These are phyloP conservation scores for Escallonia rubra DNA, from an alignment of 129 eudicot species.

Conservation along the genomic window DNA sequence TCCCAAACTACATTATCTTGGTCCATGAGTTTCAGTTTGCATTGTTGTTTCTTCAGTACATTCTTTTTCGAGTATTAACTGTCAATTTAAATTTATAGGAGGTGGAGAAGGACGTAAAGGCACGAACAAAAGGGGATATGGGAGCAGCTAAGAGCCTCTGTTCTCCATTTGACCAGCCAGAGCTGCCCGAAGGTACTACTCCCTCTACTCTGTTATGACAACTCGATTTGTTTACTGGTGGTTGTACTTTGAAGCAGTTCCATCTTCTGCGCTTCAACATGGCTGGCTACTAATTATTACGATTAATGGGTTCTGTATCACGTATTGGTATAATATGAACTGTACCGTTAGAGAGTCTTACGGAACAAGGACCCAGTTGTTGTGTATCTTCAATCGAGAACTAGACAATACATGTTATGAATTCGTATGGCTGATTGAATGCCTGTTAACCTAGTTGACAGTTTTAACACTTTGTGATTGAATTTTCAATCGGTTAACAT, in stretches of 20 bases:
- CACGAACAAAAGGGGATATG: slow-evolving; percentile 74
- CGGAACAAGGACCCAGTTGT: neutral
- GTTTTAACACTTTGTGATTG: no score
- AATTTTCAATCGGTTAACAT: neutral
- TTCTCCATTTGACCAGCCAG: slow-evolving; percentile 79
- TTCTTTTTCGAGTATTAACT: neutral
- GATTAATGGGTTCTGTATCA: no score
- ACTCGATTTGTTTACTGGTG: neutral
- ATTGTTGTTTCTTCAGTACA: neutral
- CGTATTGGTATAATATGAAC: no score
- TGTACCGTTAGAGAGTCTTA: neutral
- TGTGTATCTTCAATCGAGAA: neutral
- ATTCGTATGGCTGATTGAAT: neutral
- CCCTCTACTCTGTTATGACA: neutral
- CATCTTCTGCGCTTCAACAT: neutral
- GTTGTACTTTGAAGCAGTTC: neutral
- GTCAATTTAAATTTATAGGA: slow-evolving; percentile 23
- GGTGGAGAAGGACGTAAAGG: slow-evolving; percentile 72
- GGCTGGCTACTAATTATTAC: neutral
- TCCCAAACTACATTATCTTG: no score
- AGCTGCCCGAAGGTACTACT: slow-evolving; percentile 54
- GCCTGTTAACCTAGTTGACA: no score
- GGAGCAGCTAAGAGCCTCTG: slow-evolving; percentile 80
- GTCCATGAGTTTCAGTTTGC: neutral
- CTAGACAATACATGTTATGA: neutral